Base-by-base conservation (phyloP, 768 basidiomycete genomes). In the Amanita pseudoporphyria region DNA sequence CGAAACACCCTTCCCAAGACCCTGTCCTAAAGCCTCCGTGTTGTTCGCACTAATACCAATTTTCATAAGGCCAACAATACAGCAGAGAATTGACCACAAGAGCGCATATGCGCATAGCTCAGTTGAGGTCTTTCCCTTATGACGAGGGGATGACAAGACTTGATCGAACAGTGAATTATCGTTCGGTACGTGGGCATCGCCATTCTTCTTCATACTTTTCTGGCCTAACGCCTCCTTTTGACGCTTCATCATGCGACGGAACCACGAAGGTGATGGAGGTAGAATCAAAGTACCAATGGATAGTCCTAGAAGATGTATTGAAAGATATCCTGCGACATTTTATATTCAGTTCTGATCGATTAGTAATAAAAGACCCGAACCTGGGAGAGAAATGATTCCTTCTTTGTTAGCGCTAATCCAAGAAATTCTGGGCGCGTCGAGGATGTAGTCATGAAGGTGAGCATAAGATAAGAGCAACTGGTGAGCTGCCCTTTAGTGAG, bases 361-460 rank as follows among this genome's bases (percentile, higher is more conserved):
- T 1, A 28, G 24, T 2, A 21, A 51, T 9, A 22, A 9, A 18
- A 22, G 6, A 33, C 9, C 10, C 30, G 18, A 26, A 84, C 87
- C 90, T 48, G 78, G 64, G 16, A 95, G 71, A 1, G 88, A 92
- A 28, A 85, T 71, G 18, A 99, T 60, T 0, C 96, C 96, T 63
- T 99, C 96, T 60, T 96, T 96, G 70, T 99, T 98, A 16, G 79
- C 75, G 30, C 77, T 81, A 30, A 97, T 55, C 3, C 94, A 41
- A 30, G 73, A 72, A 9, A 65, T 68, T 6, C 95, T 79, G 2
- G 81, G 76, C 0, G 79, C 76, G 1, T 76, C 60, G 22, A 95
- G 70, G 3, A 88, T 76, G 66, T 81, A 91, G 0, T 65, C 41
- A 58, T 83, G 74, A 5, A 93, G 63, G 1, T 76, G 71, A 6